Conservation (phyloP, 1,284 basidiomycete genomes). For the Sanghuangporus sanghuang region DNA sequence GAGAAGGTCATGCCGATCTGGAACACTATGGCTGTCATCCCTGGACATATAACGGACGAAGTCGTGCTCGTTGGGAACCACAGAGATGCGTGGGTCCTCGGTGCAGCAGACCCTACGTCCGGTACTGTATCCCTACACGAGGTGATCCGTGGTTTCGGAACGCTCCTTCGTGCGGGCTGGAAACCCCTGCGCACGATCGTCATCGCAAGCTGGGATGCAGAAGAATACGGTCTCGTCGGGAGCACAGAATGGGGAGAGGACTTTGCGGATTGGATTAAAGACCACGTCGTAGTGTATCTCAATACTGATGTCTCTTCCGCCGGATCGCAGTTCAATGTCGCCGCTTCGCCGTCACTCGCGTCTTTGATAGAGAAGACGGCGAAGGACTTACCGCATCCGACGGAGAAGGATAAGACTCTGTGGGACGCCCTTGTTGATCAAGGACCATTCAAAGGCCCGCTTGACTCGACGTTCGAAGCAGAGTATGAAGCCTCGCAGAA, state of each 20-base stretch:
- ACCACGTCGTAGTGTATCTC: slow-evolving; percentile 82
- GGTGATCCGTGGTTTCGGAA: slow-evolving; percentile 77
- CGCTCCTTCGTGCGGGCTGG: slow-evolving; percentile 74
- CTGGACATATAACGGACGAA: slow-evolving; percentile 83
- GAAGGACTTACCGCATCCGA: slow-evolving; percentile 62
- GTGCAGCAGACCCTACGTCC: slow-evolving; percentile 82
- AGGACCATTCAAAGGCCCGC: slow-evolving; percentile 43
- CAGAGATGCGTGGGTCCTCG: slow-evolving; percentile 68
- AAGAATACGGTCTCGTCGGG: slow-evolving; percentile 89
- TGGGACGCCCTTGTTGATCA: slow-evolving; percentile 62
- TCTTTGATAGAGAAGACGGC: slow-evolving; percentile 68
- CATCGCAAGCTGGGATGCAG: slow-evolving; percentile 91
- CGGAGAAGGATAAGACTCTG: slow-evolving; percentile 40
- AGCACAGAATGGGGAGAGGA: slow-evolving; percentile 90
- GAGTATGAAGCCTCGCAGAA: slow-evolving; percentile 24
- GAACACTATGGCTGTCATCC: slow-evolving; percentile 89
- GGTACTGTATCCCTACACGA: slow-evolving; percentile 87
- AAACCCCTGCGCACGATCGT: slow-evolving; percentile 84
- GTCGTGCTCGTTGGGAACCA: slow-evolving; percentile 85
- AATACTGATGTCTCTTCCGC: slow-evolving; percentile 73
- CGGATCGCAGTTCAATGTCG: slow-evolving; percentile 57
- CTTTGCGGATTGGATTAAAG: slow-evolving; percentile 74
- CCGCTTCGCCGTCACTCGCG: slow-evolving; percentile 73
- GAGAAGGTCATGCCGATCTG: slow-evolving; percentile 78
- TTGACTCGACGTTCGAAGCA: slow-evolving; percentile 28